Base-by-base conservation (phyloP, 306 rosid species). In the Sphenostylis stenocarpa region DNA sequence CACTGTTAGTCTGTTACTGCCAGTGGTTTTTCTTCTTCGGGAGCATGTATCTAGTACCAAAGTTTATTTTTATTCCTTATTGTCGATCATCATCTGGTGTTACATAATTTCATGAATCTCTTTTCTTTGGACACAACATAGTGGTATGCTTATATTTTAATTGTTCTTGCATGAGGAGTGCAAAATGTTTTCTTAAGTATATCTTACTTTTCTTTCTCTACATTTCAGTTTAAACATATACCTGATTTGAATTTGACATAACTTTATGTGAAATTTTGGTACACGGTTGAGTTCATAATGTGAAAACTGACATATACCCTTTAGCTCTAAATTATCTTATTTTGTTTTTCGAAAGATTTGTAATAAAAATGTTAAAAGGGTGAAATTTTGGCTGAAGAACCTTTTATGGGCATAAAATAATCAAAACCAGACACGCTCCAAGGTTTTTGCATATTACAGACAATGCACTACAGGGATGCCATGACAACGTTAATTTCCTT, bases 161-260 rank as follows among this genome's bases (percentile, higher is more conserved):
- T 23, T 52, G 45, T 60, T 79, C 70, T 68, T 49, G 57, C 52
- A 49, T 67, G 63, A 33, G 60, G 70, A 61, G 39, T 83, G 6
- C n/a, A 36, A 38, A 44, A 48, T 38, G 33, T 3, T 71, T 39
- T 72, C 17, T 63, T 49, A 49, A 2, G 15, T 26, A 19, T 57
- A 39, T 55, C 29, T 63, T 8, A 39, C 11, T 29, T 52, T 57
- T 70, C 44, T 70, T 65, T 71, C 49, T 77, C 58, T 77, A 6
- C 7, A 29, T 81, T 77, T 23, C 69, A 71, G 29, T 24, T 47
- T 52, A 62, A 80, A 47, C 31, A 68, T 7, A 53, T 36, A 26
- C 64, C 65, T 20, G n/a, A 53, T 65, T 55, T 31, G 24, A 73
- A 65, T 53, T 64, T 12, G 14, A 36, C 72, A 51, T 41, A 38